Base-by-base conservation (phyloP, 257 asterid species). In the Solanum chilense region DNA sequence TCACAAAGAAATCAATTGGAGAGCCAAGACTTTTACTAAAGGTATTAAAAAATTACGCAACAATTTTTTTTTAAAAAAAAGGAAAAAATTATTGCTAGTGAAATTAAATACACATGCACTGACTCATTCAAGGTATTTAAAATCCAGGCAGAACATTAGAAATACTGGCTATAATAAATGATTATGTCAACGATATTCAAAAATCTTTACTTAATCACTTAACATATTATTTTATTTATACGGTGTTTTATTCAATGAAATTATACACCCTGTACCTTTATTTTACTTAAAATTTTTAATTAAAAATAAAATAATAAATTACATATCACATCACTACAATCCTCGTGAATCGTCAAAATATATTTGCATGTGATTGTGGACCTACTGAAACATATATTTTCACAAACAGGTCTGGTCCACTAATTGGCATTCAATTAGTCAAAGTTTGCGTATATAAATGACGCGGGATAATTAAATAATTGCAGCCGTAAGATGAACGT, bases 211-310 rank as follows among this genome's bases (percentile, higher is more conserved):
- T 47, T 1, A 49, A 49, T 49, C 58, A 15, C 8, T 49, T 47
- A 14, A 2, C 0, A 2, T 49, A 49, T 15, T 1, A 49, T 49
- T 49, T 49, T 14, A 1, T 49, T 2, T 49, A 14, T 5, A 49
- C 1, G 0, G 5, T 49, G 5, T 47, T 49, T 49, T 14, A 2
- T 49, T 5, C 21, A 0, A 49, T 0, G 0, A 49, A 49, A 14
- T 47, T 47, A 1, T 1, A 5, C 3, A 15, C 58, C 21, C 0
- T 49, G 8, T 49, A 7, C 56, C 0, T 49, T 3, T 0, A 3
- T 7, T 6, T 7, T 47, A 2, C 0, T 1, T 49, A 0, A 49
- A 49, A 14, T 49, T 1, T 49, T 49, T 14, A 18, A 49, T 49
- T 47, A 47, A 49, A 49, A 49, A 14, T 49, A 14, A 49, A 49